Percentiles rank a stretch among this genome's conserved stretches.
Conservation (phyloP, 2,329 filamentous ascomycete species). For the Fusarium xylarioides region DNA sequence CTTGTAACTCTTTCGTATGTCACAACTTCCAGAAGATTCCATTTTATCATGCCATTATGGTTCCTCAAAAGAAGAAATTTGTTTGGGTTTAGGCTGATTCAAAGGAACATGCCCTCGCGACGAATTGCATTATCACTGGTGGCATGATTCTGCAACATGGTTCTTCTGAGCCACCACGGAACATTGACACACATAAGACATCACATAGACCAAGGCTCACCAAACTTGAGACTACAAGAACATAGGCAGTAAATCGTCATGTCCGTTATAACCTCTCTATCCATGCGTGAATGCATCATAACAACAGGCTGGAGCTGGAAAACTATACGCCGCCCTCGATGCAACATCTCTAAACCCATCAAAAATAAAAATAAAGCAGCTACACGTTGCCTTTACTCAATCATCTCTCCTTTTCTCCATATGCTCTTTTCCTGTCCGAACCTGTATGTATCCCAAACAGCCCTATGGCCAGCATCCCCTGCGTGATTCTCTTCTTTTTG, state of each 20-base stretch:
- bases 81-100: not conserved
- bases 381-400: conserved; percentile 5
- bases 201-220: not conserved
- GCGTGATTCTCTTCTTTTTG: conserved; percentile 21
- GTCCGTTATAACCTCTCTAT: conserved; percentile 36
- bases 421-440: conserved; percentile 32
- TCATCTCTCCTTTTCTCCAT: conserved; percentile 30
- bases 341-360: conserved; percentile 12
- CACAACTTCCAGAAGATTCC: not conserved
- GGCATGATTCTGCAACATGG: not conserved
- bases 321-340: conserved; percentile 29
- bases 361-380: conserved; percentile 8
- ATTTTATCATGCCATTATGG: not conserved
- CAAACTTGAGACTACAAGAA: not conserved
- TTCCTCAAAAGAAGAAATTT: no score
- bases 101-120: not conserved
- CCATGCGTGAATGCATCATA: conserved; percentile 33
- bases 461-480: conserved; percentile 3
- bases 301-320: conserved; percentile 15
- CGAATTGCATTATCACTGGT: not conserved
- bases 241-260: conserved; percentile 32
- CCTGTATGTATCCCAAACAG: conserved; percentile 37
- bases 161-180: not conserved
- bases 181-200: not conserved
- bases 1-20: not conserved